Evolutionary conservation across 2,329 filamentous ascomycete species (phyloP).

Genomic region (Colletotrichum coccodes): DNA sequence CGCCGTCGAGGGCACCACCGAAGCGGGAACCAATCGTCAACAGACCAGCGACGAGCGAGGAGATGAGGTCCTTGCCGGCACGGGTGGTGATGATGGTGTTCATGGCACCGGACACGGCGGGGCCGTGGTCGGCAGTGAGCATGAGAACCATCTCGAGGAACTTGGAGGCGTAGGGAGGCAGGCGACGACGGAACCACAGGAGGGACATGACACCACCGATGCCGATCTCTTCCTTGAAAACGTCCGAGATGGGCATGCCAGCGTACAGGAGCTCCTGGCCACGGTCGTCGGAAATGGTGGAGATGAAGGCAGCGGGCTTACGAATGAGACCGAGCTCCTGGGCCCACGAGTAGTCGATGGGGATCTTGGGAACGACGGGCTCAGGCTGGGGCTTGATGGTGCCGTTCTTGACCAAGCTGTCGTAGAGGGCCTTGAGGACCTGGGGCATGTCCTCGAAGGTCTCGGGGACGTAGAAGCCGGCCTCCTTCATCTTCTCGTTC

Average conservation of each 20-base stretch:
- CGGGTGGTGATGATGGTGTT: conserved; percentile 99
- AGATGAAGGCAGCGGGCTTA: conserved; percentile 99
- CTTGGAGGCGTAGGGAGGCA: conserved; percentile 95
- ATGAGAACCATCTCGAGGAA: conserved; percentile 99
- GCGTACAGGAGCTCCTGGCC: conserved; percentile 98
- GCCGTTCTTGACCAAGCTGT: conserved; percentile 86
- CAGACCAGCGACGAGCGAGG: conserved; percentile 93
- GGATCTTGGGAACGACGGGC: conserved; percentile 97
- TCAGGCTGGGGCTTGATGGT: conserved; percentile 87
- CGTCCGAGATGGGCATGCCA: conserved; percentile 99
- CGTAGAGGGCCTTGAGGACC: conserved; percentile 83
- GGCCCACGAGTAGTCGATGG: conserved; percentile 99
- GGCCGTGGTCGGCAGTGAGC: conserved; percentile 99
- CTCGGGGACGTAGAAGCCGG: conserved; percentile 92
- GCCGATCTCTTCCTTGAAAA: conserved; percentile 98
- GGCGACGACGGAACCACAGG: conserved; percentile 98
- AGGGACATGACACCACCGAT: conserved; percentile 99
- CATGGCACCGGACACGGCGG: conserved; percentile 99
- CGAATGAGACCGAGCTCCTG: conserved; percentile 99
- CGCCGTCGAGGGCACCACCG: conserved; percentile 97
- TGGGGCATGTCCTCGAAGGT: conserved; percentile 96
- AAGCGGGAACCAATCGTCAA: conserved; percentile 98
- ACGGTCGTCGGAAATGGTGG: conserved; percentile 99
- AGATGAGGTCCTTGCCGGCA: conserved; percentile 99
- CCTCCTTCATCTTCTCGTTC: conserved; percentile 97